phyloP scores from a whole-genome alignment of 1,284 basidiomycete genomes.

The Tilletiopsis washingtonensis region DNA sequence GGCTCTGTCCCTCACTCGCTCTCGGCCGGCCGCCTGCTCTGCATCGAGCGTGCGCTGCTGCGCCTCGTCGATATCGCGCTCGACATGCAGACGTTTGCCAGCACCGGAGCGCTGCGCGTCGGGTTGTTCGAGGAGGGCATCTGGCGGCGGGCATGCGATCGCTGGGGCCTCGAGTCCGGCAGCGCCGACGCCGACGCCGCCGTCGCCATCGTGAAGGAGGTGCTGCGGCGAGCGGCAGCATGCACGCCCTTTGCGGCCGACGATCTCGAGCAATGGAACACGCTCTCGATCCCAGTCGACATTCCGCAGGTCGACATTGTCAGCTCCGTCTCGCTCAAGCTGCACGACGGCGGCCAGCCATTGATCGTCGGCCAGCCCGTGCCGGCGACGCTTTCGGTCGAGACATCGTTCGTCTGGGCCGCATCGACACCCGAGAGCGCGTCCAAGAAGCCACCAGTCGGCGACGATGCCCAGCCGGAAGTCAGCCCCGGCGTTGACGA shows the following conservation, averaged over 20 bases:
- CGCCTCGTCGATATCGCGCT: neutral
- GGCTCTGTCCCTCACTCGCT: neutral
- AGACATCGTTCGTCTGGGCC: neutral
- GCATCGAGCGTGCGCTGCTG: neutral
- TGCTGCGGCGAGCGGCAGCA: neutral
- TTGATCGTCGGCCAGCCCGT: neutral
- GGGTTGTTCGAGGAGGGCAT: neutral
- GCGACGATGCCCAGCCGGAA: too few species aligned
- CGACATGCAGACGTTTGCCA: neutral
- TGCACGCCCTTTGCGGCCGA: too few species aligned
- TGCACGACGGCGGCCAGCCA: neutral
- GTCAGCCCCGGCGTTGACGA: neutral
- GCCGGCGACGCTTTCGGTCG: neutral
- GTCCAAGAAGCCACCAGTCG: too few species aligned
- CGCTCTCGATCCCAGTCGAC: neutral
- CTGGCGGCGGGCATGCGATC: neutral
- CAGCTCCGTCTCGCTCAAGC: neutral
- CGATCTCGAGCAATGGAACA: too few species aligned
- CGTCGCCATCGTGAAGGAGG: neutral
- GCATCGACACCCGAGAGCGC: neutral
- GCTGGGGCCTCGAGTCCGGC: neutral
- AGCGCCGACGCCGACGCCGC: neutral
- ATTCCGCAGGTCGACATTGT: neutral
- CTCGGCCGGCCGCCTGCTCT: neutral
- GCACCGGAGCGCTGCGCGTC: neutral